Evolutionary conservation across 805 yeast genomes (phyloP), one percentile per base, ranked within the genome.

Genomic region (Candida ovalis): DNA sequence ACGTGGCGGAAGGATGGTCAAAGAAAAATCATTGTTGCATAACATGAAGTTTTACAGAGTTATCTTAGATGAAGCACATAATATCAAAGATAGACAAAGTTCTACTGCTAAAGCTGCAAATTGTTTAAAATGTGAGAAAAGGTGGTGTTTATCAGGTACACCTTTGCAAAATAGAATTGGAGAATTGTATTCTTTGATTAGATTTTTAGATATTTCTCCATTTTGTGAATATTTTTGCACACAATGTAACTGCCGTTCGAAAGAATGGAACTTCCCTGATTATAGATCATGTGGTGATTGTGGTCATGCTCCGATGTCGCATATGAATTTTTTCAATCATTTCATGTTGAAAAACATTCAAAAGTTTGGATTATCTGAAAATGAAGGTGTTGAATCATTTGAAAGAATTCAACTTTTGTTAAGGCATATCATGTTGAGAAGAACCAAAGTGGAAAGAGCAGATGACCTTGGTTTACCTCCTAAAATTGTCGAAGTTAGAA

Each of bases 391-490:
- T 35, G 79, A 76, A 30, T 86, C 96, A 39, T 90, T 94, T 69
- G 75, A 77, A 37, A 82, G 89, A 52, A 80, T 94, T 60, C 88
- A 94, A 52, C 66, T 80, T 13, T 68, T 94, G 24, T 69, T 94
- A 59, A 77, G 81, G 50, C 89, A 87, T 56, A 78, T 92, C 35
- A 90, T 94, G 97, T 69, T 94, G 50, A 76, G 99, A 61, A 80
- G 99, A 68, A 94, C 99, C 0, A 95, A 94, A 63, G 79, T 92
- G 3, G 98, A 94, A 68, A 76, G 98, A 43, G 97, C 99, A 0
- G 99, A 95, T 65, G 99, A 94, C 71, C 73, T 94, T 54, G 99
- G 99, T 1, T 73, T 94, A 42, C 99, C 99, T 3, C 99, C 99
- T 2, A 79, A 97, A 57, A 82, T 91, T 27, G 97, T 92, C 32